Evolutionary conservation across 352 stramenopile genomes (phyloP), one percentile per base, ranked within the genome.

Genomic region (Phytophthora sansomeana): DNA sequence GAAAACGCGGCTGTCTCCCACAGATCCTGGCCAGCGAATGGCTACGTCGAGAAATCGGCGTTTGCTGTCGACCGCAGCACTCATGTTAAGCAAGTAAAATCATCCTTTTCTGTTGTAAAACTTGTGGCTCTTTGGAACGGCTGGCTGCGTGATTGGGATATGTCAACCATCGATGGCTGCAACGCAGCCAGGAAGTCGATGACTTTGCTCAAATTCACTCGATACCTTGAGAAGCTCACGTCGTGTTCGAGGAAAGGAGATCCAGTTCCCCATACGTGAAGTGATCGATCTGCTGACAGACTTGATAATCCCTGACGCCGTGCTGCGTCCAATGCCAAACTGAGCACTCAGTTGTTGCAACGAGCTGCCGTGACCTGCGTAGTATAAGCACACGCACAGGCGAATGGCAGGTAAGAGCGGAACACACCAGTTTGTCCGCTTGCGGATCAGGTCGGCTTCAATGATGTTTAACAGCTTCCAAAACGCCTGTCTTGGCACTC

Each of bases 81-180:
- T 58, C 36, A 49, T 49, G 16, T 49, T 49, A 2, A 58, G 3
- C 6, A 36, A 58, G n/a, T 58, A 58, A 4, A 59, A n/a, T n/a
- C n/a, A 50, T 13, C 36, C 38, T 6, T 50, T 59, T 13, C 38
- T 13, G n/a, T 59, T 59, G 28, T 32, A 50, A 26, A 50, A 50
- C 4, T 50, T 50, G 7, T 48, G 16, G 26, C 38, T 59, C 3
- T 50, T 59, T 13, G 2, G 39, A 6, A 50, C 28, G 4, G 38
- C 13, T 8, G 51, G 38, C 11, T 50, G 51, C 16, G n/a, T 17
- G 17, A 42, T 59, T 1, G 51, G 38, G 16, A 59, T 50, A 38
- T 50, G 51, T 7, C 51, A 42, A 4, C 38, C 38, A 35, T 59
- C 3, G 0, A 49, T 1, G 6, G 38, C 51, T 5, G 13, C 28